Evolutionary conservation across 2,329 filamentous ascomycete genomes (phyloP), one percentile per base, ranked within the genome.

Genomic region (Hypoxylon sp.): DNA sequence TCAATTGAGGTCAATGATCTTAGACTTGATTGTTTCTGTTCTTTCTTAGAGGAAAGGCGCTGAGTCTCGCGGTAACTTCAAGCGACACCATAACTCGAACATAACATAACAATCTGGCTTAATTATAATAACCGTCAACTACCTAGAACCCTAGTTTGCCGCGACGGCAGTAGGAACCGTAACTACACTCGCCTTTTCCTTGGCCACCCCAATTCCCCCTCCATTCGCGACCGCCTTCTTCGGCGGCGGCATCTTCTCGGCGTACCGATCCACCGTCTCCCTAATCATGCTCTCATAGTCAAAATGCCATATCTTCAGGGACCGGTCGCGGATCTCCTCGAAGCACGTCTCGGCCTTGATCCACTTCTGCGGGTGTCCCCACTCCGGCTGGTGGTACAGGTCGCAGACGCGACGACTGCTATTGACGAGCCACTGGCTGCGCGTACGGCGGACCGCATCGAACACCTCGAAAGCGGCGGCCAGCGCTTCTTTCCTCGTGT

Each of bases 351-450:
- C 66, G 6, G 68, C 64, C 43, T 69, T 62, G 39, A 56, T 63
- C 63, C 65, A 64, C 55, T 65, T 64, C 34, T 56, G 39, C 37
- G 60, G 56, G 30, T 64, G 34, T 11, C 47, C 64, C 68, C 69
- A 70, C 41, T 71, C 69, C 7, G 62, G 59, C 49, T 68, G 65
- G 26, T 68, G 65, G 47, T 65, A 68, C 3, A 69, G 3, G 26
- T 70, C 66, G 37, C 68, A 71, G n/a, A 69, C 63, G 0, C 64
- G 62, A 3, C 69, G 68, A 47, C 66, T 69, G 48, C 70, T 71
- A 22, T 68, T 68, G 26, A 71, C 70, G 1, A 71, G 60, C 70
- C 70, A 71, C 51, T 71, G 70, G 51, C 59, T 59, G 15, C 70
- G 57, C 4, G 59, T 60, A 11, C 65, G 67, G n/a, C 70, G 57